These are phyloP conservation scores for Schizothecium vesticola DNA, from an alignment of 495 filamentous ascomycete genomes.

Conservation along the genomic window DNA sequence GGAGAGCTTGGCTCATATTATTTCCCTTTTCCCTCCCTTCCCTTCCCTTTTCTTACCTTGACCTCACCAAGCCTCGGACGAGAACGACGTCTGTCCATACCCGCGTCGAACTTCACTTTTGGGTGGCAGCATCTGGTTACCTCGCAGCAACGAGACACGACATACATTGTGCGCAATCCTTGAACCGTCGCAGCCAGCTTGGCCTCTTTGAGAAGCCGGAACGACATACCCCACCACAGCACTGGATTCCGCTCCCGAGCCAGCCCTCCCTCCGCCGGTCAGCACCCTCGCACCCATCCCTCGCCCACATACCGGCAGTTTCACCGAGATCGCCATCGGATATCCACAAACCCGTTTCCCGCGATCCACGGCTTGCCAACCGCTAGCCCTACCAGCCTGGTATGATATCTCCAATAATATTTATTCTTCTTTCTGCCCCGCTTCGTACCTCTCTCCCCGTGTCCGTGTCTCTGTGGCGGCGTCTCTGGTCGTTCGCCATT, in stretches of 20 bases:
- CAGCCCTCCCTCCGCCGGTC: conserved; percentile 1
- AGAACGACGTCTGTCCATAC: not conserved
- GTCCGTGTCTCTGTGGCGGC: not conserved
- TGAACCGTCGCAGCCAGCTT: not conserved
- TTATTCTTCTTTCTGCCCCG: not conserved
- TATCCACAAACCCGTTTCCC: not conserved
- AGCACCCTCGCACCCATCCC: not conserved
- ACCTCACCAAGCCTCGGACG: not conserved
- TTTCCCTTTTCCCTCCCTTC: not conserved
- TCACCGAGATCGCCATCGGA: conserved; percentile 4
- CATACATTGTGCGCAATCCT: not conserved
- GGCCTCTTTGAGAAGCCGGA: not conserved
- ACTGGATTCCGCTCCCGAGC: not conserved
- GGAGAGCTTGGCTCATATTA: not conserved
- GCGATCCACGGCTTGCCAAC: not conserved
- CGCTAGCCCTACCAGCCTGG: not conserved
- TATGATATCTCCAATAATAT: not conserved
- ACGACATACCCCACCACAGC: not conserved
- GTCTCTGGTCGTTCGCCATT: not conserved
- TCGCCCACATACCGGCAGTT: not conserved
- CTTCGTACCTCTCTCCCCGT: not conserved
- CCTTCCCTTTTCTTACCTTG: not conserved
- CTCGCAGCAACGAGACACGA: not conserved
- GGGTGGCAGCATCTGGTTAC: not conserved
- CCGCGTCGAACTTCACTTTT: not conserved